phyloP scores from a whole-genome alignment of 192 early-diverging fungal genomes.

The Linnemannia zychae region DNA sequence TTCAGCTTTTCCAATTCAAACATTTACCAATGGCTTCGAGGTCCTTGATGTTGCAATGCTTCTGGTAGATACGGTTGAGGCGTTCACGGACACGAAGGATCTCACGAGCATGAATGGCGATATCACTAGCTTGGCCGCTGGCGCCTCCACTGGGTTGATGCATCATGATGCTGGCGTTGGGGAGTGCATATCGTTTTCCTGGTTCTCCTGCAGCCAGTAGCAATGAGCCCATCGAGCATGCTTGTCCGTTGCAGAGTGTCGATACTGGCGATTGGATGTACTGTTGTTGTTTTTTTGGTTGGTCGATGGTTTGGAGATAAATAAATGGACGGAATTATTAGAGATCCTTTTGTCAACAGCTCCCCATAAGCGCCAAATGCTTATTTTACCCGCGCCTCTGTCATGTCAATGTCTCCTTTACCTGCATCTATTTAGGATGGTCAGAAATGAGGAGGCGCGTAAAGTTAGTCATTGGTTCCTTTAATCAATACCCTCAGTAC shows the following conservation, averaged over 20 bases:
- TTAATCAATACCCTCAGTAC: background rate
- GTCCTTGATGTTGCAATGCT: constrained; percentile 86
- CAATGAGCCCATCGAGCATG: constrained; percentile 98
- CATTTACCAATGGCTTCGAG: constrained; percentile 83
- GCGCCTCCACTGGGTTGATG: constrained; percentile 98
- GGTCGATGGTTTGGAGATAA: too few species aligned
- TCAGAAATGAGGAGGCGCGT: background rate
- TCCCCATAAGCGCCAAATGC: too few species aligned
- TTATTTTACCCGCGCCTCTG: too few species aligned
- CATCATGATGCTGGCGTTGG: constrained; percentile 96
- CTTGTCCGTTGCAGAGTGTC: constrained; percentile 97
- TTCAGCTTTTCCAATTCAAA: background rate
- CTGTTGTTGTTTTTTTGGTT: constrained; percentile 60
- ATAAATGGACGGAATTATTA: too few species aligned
- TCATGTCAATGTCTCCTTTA: background rate
- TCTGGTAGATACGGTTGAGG: constrained; percentile 88
- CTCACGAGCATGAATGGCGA: constrained; percentile 97
- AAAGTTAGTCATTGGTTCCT: background rate
- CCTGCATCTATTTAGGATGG: constrained; percentile 55
- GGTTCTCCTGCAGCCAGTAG: constrained; percentile 91
- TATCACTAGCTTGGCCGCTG: constrained; percentile 94
- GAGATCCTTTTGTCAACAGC: too few species aligned
- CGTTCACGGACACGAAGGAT: constrained; percentile 89
- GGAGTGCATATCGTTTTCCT: constrained; percentile 88
- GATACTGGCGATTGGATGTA: constrained; percentile 94